A percentile compares a stretch with the other conserved stretches of the same genome.
phyloP scores from a whole-genome alignment of 352 stramenopile species.

The Pythium rhizo-oryzae region DNA sequence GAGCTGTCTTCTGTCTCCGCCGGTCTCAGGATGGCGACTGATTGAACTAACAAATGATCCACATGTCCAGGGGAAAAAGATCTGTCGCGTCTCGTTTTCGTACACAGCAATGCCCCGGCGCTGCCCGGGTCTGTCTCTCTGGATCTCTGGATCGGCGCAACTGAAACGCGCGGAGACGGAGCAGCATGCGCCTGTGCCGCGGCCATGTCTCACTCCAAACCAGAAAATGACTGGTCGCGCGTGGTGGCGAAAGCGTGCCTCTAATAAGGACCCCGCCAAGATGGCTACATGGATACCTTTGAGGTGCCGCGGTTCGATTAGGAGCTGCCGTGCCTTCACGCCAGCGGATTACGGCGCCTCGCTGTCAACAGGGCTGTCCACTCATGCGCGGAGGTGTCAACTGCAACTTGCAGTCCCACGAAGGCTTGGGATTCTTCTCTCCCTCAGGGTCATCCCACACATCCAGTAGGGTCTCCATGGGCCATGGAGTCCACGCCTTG shows the following conservation, averaged over 20 bases:
- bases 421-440: too few relatives aligned
- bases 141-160: slow-evolving; percentile 2
- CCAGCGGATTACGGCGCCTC: background rate
- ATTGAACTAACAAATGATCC: background rate
- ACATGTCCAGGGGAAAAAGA: background rate
- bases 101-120: background rate
- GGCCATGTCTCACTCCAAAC: slow-evolving; percentile 3
- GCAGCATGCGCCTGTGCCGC: background rate
- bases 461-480: background rate
- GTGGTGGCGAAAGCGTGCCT: background rate
- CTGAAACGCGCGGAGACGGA: background rate
- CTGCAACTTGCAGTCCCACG: slow-evolving; percentile 19
- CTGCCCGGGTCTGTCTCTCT: background rate
- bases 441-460: background rate
- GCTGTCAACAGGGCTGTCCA: slow-evolving; percentile 3
- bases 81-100: background rate
- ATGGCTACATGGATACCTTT: background rate
- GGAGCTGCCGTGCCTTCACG: background rate
- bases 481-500: background rate
- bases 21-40: too few relatives aligned
- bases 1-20: too few relatives aligned
- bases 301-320: too few relatives aligned
- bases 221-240: slow-evolving; percentile 1
- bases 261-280: background rate
- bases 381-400: background rate